phyloP scores from a whole-genome alignment of 495 filamentous ascomycete genomes.

The Acidiella bohemica region DNA sequence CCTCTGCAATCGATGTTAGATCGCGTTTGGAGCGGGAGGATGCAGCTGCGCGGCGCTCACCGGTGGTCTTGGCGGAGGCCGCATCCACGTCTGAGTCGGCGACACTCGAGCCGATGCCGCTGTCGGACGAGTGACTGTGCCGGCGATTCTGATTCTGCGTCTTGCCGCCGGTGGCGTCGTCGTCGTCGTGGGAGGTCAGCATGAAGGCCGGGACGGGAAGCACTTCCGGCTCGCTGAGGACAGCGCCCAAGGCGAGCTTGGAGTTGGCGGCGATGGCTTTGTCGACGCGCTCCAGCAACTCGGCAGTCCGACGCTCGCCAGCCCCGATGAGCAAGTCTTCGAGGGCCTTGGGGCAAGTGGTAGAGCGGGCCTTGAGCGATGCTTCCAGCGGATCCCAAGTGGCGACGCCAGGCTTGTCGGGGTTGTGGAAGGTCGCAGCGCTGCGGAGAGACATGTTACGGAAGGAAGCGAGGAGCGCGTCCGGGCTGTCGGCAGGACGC shows the following conservation, averaged over 20 bases:
- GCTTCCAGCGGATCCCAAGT: slow-evolving; percentile 21
- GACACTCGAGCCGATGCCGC: slow-evolving; percentile 47
- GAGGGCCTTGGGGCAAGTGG: slow-evolving; percentile 45
- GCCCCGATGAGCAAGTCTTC: slow-evolving; percentile 26
- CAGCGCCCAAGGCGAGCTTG: slow-evolving; percentile 12
- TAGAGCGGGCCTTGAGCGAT: slow-evolving; percentile 44
- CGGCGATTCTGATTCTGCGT: slow-evolving; percentile 37
- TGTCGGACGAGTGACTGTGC: slow-evolving; percentile 47
- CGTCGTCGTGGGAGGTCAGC: slow-evolving; percentile 21
- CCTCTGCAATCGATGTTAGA: slow-evolving; percentile 22
- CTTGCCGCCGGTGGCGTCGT: neutral
- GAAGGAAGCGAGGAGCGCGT: slow-evolving; percentile 20
- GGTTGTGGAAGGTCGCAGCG: slow-evolving; percentile 49
- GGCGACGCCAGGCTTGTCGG: slow-evolving; percentile 31
- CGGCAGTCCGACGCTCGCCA: slow-evolving; percentile 21
- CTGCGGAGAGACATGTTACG: slow-evolving; percentile 38
- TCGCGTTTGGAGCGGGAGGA: slow-evolving; percentile 22
- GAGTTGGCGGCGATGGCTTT: slow-evolving; percentile 22
- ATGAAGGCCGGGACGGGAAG: slow-evolving; percentile 27
- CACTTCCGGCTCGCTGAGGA: slow-evolving; percentile 29
- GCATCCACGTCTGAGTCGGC: slow-evolving; percentile 26
- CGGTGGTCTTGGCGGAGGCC: slow-evolving; percentile 8
- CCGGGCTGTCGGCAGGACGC: slow-evolving; percentile 15
- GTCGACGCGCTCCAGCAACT: slow-evolving; percentile 26
- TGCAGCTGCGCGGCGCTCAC: slow-evolving; percentile 9